Conservation (phyloP, 371 early-diverging fungal genomes). For the Choanephora cucurbitarum region DNA sequence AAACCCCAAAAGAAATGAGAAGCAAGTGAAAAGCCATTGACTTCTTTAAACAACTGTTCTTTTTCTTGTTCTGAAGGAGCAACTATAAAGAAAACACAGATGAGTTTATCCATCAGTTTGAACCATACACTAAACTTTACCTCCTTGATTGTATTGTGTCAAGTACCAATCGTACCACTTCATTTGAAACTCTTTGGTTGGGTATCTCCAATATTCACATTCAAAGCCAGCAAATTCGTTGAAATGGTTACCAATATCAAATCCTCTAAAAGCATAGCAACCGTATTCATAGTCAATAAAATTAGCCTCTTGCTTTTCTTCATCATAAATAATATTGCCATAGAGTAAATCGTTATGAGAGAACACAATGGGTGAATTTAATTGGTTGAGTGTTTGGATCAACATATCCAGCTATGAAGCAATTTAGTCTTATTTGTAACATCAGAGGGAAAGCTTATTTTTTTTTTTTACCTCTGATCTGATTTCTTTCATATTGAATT, state of each 20-base stretch:
- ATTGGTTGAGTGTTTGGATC: conserved; percentile 52
- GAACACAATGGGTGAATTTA: conserved; percentile 84
- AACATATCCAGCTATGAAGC: conserved; percentile 49
- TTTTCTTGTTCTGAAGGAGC: conserved; percentile 55
- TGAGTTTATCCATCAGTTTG: no score
- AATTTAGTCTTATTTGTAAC: no score
- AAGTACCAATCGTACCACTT: conserved; percentile 74
- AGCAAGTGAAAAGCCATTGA: conserved; percentile 81
- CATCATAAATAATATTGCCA: conserved; percentile 84
- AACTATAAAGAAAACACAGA: conserved; percentile 13
- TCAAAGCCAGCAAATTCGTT: conserved; percentile 94
- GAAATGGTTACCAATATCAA: conserved; percentile 96
- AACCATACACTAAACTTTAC: no score
- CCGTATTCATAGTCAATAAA: conserved; percentile 98
- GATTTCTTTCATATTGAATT: conserved; percentile 60
- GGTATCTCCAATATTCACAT: conserved; percentile 89
- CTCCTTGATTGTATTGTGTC: conserved; percentile 37
- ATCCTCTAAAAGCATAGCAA: conserved; percentile 79
- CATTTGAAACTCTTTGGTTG: conserved; percentile 67
- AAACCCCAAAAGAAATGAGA: conserved; percentile 94
- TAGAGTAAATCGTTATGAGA: conserved; percentile 91
- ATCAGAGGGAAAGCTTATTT: no score
- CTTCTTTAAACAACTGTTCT: conserved; percentile 69
- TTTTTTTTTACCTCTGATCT: conserved; percentile 43
- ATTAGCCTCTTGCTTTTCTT: conserved; percentile 53